phyloP scores from a whole-genome alignment of 306 rosid genomes.

The Herpetospermum pedunculosum region DNA sequence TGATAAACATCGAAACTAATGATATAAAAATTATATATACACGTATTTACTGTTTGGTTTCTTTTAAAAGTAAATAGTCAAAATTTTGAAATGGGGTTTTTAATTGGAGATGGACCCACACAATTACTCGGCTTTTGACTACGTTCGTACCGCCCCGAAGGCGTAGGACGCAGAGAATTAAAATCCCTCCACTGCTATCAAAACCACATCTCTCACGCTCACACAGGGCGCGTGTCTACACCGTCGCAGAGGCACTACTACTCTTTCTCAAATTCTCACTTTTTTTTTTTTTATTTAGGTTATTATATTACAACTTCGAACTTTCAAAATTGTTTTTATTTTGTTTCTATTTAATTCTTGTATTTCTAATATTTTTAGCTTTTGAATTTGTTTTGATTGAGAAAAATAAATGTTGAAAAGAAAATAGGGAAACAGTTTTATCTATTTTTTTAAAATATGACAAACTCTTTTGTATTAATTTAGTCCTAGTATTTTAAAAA shows the following conservation, averaged over 20 bases:
- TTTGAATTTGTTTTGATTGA: no score
- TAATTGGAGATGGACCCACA: neutral
- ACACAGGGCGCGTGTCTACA: neutral
- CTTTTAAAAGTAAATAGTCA: neutral
- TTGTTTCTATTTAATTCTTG: neutral
- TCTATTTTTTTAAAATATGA: no score
- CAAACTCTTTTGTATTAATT: neutral
- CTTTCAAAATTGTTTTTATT: no score
- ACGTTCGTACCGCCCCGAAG: neutral
- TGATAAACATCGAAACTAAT: neutral
- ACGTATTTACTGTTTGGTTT: neutral
- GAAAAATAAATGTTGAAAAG: no score
- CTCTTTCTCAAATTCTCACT: neutral
- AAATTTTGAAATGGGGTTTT: neutral
- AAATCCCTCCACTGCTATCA: neutral
- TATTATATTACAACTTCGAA: no score
- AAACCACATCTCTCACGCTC: neutral
- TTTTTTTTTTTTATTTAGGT: neutral
- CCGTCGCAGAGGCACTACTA: neutral
- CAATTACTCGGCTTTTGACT: neutral
- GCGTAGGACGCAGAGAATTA: conserved; percentile 7
- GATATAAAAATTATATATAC: neutral
- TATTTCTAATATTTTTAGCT: no score
- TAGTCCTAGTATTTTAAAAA: neutral
- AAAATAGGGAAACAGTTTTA: no score